A percentile compares a stretch with the other conserved stretches of the same genome.
Evolutionary conservation across 2,329 filamentous ascomycete genomes (phyloP).

Genomic region (Laburnicola sp.): DNA sequence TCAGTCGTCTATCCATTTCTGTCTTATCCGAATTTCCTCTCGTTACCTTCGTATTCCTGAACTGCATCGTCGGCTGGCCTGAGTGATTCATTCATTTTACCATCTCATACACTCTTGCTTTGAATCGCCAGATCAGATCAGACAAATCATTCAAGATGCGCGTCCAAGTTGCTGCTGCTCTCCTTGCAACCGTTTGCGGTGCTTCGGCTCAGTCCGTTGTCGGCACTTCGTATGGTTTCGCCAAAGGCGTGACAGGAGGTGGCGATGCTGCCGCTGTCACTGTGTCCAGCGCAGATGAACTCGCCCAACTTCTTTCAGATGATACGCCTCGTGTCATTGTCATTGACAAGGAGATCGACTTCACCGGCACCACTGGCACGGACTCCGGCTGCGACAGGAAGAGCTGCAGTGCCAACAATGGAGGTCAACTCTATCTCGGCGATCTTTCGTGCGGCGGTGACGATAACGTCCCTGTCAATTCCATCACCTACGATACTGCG

Average conservation of each 20-base stretch:
- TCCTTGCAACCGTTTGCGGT: constrained; percentile 19
- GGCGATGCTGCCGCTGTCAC: constrained; percentile 27
- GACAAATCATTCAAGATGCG: constrained; percentile 17
- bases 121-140: not conserved
- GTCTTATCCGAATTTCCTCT: constrained; percentile 16
- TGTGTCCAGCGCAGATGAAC: constrained; percentile 26
- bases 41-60: constrained; percentile 20
- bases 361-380: constrained; percentile 25
- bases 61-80: constrained; percentile 28
- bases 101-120: constrained; percentile 1
- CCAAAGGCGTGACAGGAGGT: constrained; percentile 28
- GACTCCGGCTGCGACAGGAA: constrained; percentile 28
- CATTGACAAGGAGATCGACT: constrained; percentile 29
- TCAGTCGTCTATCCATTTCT: constrained; percentile 13
- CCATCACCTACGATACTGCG: constrained; percentile 42
- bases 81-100: constrained; percentile 20
- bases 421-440: constrained; percentile 28
- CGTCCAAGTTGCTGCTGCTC: constrained; percentile 17
- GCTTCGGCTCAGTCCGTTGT: constrained; percentile 27
- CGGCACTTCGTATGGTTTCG: constrained; percentile 31
- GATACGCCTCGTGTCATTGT: constrained; percentile 26
- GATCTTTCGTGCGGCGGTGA: constrained; percentile 23
- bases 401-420: constrained; percentile 18
- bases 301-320: constrained; percentile 25
- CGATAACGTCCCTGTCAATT: constrained; percentile 26